phyloP scores from a whole-genome alignment of 2,329 filamentous ascomycete species.

The Triangularia verruculosa region DNA sequence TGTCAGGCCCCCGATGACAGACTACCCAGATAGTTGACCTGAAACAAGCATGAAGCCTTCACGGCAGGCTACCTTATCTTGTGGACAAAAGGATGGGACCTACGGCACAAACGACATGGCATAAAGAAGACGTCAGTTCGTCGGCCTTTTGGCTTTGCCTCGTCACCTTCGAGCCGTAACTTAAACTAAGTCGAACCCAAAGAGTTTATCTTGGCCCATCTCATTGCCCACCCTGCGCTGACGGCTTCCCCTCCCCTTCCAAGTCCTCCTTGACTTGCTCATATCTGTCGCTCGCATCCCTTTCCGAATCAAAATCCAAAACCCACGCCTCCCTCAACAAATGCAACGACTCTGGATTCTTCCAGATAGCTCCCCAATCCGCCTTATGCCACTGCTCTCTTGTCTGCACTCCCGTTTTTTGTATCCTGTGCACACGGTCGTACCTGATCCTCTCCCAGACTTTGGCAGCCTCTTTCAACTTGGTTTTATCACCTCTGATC shows the following conservation, averaged over 20 bases:
- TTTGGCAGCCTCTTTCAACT: constrained; percentile 40
- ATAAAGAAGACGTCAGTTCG: too few relatives aligned
- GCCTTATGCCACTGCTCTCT: constrained; percentile 52
- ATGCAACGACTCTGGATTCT: constrained; percentile 43
- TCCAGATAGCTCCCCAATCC: constrained; percentile 45
- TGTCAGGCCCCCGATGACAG: too few relatives aligned
- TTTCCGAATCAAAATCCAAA: constrained; percentile 47
- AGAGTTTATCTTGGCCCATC: too few relatives aligned
- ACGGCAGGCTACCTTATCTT: too few relatives aligned
- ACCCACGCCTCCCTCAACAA: constrained; percentile 48
- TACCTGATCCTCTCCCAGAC: constrained; percentile 46
- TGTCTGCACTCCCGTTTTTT: constrained; percentile 46
- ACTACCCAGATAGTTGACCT: too few relatives aligned
- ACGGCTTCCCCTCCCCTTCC: background rate
- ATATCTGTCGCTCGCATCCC: constrained; percentile 38
- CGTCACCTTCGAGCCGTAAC: too few relatives aligned
- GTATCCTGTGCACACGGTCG: constrained; percentile 45
- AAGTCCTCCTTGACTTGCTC: constrained; percentile 10
- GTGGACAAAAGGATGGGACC: too few relatives aligned
- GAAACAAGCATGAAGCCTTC: too few relatives aligned
- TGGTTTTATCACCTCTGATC: constrained; percentile 31
- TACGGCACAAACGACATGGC: too few relatives aligned
- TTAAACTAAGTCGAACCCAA: too few relatives aligned
- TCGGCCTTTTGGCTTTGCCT: too few relatives aligned
- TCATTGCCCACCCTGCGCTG: background rate